Evolutionary conservation across 257 asterid species (phyloP), one percentile per base, ranked within the genome.

Genomic region (Anisodus acutangulus): DNA sequence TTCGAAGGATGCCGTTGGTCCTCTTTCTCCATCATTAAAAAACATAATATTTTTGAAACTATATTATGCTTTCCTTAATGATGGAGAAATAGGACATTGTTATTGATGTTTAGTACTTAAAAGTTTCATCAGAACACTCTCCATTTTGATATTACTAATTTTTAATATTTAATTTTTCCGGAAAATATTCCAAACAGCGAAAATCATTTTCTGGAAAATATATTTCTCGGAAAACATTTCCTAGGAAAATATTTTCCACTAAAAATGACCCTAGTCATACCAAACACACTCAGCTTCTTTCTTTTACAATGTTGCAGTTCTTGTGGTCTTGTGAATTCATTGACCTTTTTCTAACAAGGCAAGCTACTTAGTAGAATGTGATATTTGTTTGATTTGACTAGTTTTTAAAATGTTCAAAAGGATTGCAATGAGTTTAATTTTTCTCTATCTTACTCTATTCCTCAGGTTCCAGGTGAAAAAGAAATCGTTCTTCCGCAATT

Each of bases 381-480:
- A 51, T 51, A 26, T 51, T 51, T 49, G 45, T 51, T 76, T 76
- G 39, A 26, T 74, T 79, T 62, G 43, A n/a, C 54, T 60, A 69
- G 81, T 83, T 82, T 19, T 79, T 80, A 22, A 78, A 16, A 47
- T 41, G 78, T 85, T 87, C 82, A 81, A 68, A 81, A 58, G 41
- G 59, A 60, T 70, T 26, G 26, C 19, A 17, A 47, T 51, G 63
- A 51, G 45, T 49, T 51, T 51, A 22, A 26, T 84, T 85, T 54
- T 15, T 84, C 62, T 83, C 57, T 79, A 39, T 35, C 19, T 84
- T 70, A 49, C 66, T 86, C 15, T 84, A 47, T 88, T 86, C 45
- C 53, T 89, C 98, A 97, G 99, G 92, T 97, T 97, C 91, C 99
- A 97, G 92, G 99, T 97, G 63, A 97, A 97, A 88, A 97, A 97